Evolutionary conservation across 106 monocot genomes (phyloP).

Genomic region (Allium fistulosum): DNA sequence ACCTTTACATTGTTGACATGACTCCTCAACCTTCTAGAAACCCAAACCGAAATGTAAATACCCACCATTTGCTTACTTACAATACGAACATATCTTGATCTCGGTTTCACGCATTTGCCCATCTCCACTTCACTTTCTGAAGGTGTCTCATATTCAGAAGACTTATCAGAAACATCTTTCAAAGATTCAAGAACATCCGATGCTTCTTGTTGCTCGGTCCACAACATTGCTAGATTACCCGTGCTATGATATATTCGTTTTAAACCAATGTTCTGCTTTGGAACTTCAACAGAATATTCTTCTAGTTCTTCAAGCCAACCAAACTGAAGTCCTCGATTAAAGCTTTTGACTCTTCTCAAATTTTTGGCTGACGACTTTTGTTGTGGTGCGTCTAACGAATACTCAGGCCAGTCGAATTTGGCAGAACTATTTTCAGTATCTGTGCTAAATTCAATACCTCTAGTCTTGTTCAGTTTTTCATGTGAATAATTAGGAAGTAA

Average conservation of each 20-base stretch:
- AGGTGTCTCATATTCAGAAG: slow-evolving; percentile 18
- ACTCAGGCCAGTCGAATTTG: slow-evolving; percentile 71
- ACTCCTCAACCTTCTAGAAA: slow-evolving; percentile 36
- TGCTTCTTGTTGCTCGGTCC: slow-evolving; percentile 26
- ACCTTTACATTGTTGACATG: slow-evolving; percentile 65
- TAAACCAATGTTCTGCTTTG: slow-evolving; percentile 17
- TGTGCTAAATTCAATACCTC: not conserved
- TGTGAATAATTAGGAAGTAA: slow-evolving; percentile 5
- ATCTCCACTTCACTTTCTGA: slow-evolving; percentile 8
- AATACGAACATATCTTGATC: slow-evolving; percentile 40
- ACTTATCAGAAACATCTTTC: slow-evolving; percentile 18
- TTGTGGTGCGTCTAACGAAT: slow-evolving; percentile 29
- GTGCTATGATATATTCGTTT: slow-evolving; percentile 43
- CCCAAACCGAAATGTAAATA: slow-evolving; percentile 71
- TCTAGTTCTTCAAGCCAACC: slow-evolving; percentile 20
- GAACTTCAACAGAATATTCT: slow-evolving; percentile 1
- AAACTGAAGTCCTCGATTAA: slow-evolving; percentile 12
- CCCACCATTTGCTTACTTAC: slow-evolving; percentile 87
- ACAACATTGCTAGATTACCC: slow-evolving; percentile 57
- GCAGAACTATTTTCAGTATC: not conserved
- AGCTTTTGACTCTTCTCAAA: slow-evolving; percentile 37
- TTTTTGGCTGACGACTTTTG: slow-evolving; percentile 13
- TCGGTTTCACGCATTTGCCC: slow-evolving; percentile 5
- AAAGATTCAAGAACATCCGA: slow-evolving; percentile 26
- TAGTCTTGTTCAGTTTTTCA: not conserved